phyloP scores from a whole-genome alignment of 345 rosid species.

The Murraya paniculata region DNA sequence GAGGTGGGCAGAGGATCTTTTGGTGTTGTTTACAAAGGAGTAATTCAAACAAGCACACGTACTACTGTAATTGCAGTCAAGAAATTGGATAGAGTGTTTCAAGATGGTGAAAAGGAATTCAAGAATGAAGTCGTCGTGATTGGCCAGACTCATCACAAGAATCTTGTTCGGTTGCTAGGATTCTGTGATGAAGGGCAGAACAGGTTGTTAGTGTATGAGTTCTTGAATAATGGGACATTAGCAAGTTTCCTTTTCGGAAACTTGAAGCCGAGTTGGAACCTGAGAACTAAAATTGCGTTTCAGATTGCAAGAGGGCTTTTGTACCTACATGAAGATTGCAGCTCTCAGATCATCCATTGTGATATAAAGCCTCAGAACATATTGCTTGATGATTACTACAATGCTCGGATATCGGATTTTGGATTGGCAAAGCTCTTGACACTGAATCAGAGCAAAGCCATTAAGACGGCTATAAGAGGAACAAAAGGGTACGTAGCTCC shows the following conservation, averaged over 20 bases:
- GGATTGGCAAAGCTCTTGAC: not conserved
- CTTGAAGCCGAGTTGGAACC: not conserved
- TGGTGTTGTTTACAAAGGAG: slow-evolving; percentile 33
- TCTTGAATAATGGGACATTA: slow-evolving; percentile 1
- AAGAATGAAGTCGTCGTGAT: not conserved
- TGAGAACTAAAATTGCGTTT: not conserved
- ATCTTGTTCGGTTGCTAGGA: not conserved
- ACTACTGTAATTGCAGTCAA: slow-evolving; percentile 30
- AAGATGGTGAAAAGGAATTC: not conserved
- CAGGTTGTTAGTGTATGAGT: not conserved
- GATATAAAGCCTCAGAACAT: slow-evolving; percentile 17
- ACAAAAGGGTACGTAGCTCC: not conserved
- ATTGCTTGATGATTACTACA: not conserved
- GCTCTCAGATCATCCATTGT: not conserved
- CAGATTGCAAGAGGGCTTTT: slow-evolving; percentile 3
- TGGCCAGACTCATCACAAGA: slow-evolving; percentile 5
- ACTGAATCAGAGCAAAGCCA: not conserved
- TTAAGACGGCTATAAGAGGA: not conserved
- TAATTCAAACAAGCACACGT: not conserved
- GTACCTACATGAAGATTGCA: slow-evolving; percentile 1
- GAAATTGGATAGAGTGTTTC: slow-evolving; percentile 14
- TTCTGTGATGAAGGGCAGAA: not conserved
- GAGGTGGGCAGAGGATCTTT: slow-evolving; percentile 31
- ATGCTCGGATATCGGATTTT: slow-evolving; percentile 1
- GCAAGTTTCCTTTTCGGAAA: not conserved